Conservation (phyloP, 306 rosid genomes). For the Biancaea sappan region DNA sequence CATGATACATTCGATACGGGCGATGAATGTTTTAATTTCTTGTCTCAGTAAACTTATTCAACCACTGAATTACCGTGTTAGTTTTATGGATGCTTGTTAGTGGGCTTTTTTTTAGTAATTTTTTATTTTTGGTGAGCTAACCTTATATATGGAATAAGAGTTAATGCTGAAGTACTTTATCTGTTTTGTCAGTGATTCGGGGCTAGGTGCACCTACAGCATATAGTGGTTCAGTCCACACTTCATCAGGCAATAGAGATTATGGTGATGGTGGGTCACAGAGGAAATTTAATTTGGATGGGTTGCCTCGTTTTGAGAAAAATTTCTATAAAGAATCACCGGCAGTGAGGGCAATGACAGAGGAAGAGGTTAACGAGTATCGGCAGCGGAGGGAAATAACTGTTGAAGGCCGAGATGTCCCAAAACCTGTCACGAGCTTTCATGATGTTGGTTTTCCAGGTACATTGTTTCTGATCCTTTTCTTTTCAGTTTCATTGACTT, state of each 20-base stretch:
- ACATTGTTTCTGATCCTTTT: background rate
- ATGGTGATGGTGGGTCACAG: constrained; percentile 54
- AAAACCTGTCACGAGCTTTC: constrained; percentile 77
- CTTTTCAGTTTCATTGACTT: background rate
- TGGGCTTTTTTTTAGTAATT: too few species aligned
- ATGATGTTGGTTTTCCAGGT: constrained; percentile 90
- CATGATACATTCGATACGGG: background rate
- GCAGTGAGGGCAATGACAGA: constrained; percentile 78
- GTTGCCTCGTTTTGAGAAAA: constrained; percentile 84
- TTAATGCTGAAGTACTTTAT: constrained; percentile 20
- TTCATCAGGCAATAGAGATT: constrained; percentile 53
- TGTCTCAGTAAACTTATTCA: background rate
- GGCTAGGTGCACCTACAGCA: constrained; percentile 63
- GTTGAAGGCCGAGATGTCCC: constrained; percentile 93
- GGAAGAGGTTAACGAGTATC: constrained; percentile 72
- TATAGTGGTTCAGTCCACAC: constrained; percentile 54
- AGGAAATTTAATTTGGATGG: constrained; percentile 82
- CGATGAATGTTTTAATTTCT: background rate
- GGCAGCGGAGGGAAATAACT: constrained; percentile 73
- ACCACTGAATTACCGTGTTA: background rate
- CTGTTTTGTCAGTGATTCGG: constrained; percentile 65
- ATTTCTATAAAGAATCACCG: constrained; percentile 74
- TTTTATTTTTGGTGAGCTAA: background rate
- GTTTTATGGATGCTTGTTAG: background rate
- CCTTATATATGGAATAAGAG: background rate